A percentile compares a stretch with the other conserved stretches of the same genome.
Conservation (phyloP, 1,284 basidiomycete genomes). For the Puccinia horiana region DNA sequence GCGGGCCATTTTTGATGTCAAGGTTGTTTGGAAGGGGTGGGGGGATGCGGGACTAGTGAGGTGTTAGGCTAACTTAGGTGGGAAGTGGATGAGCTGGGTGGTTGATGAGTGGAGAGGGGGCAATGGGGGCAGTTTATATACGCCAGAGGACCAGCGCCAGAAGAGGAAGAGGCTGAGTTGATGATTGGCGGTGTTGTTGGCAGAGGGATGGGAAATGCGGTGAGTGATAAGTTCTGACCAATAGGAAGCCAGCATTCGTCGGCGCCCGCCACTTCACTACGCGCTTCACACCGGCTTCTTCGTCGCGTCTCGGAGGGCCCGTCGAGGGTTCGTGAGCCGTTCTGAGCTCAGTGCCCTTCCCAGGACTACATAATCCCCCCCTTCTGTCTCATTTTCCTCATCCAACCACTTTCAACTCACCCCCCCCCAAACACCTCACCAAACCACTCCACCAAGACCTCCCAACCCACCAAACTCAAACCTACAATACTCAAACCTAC, state of each 20-base stretch:
- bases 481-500: slow-evolving; percentile 51
- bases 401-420: background rate
- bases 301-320: no score
- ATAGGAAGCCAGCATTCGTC: slow-evolving; percentile 5
- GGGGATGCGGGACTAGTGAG: background rate
- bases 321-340: no score
- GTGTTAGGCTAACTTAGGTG: background rate
- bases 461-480: background rate
- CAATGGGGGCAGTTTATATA: background rate
- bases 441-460: background rate
- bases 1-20: slow-evolving; percentile 37
- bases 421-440: background rate
- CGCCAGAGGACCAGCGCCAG: background rate
- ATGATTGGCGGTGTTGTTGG: background rate
- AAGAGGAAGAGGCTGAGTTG: background rate
- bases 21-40: background rate
- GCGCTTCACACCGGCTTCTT: background rate
- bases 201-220: background rate
- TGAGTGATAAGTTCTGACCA: background rate
- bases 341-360: no score
- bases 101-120: background rate
- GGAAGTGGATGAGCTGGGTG: no score
- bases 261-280: background rate
- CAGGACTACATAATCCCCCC: no score
- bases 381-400: no score